Base-by-base conservation (phyloP, 202 grass and related monocot species). In the Dendrocalamus latiflorus region DNA sequence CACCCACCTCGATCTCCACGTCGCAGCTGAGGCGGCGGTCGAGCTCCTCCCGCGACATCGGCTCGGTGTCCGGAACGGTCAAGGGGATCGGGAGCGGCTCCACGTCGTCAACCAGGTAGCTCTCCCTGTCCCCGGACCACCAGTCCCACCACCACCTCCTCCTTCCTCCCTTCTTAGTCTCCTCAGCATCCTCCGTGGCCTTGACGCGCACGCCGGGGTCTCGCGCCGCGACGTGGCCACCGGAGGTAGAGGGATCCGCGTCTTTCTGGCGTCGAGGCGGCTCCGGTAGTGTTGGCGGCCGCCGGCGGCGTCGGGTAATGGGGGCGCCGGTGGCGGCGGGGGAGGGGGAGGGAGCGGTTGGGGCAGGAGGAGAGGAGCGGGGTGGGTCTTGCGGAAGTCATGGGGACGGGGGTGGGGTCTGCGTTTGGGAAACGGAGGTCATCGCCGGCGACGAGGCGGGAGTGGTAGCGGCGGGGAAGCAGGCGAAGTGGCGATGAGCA, bases 121-220 rank as follows among this genome's bases (percentile, higher is more conserved):
- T 99, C 93, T 99, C 96, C 81, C 66, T 89, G 72, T 99, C 89
- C 21, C 91, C 26, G 15, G 96, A 99, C 91, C 91, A 97, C 75
- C 87, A 88, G 50, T 94, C 92, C 96, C 96, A 95, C 93, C 82
- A 92, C 51, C 89, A 88, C 70, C 74, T 79, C 77, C 80, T 74
- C 26, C 70, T 78, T 0, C 60, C 85, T 80, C 62, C 57, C 77
- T 48, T 75, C 58, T 72, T 69, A 56, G 84, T 76, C 44, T 73
- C 89, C 36, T 81, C 91, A 28, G 64, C 38, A 30, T 86, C 89
- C 83, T 96, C 96, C 87, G 94, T 89, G 48, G 96, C 93, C 25
- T 79, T 89, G 74, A 95, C 96, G 34, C 96, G 91, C 38, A 93
- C 88, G 34, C 86, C 91, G 11, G 91, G 91, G 75, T 94, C 89